A percentile compares a stretch with the other conserved stretches of the same genome.
Conservation (phyloP, 2,329 filamentous ascomycete genomes). For the Aspergillus sp. region DNA sequence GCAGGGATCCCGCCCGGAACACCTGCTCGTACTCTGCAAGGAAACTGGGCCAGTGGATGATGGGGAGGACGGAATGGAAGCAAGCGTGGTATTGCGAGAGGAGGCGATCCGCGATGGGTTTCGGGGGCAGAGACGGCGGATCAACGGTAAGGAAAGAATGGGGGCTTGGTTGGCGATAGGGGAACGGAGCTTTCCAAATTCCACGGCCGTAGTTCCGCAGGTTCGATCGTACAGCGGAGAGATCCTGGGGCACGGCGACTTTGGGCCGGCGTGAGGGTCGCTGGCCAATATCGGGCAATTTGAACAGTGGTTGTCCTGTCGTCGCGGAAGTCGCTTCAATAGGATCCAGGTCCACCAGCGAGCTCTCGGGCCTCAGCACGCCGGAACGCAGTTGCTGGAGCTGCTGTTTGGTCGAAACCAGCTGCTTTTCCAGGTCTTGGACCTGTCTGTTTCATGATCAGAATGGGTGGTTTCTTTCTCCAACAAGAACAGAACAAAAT, state of each 20-base stretch:
- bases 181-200: slow-evolving; percentile 68
- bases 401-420: slow-evolving; percentile 70
- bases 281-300: slow-evolving; percentile 57
- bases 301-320: slow-evolving; percentile 33
- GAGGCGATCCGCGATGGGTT: slow-evolving; percentile 61
- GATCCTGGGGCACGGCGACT: slow-evolving; percentile 56
- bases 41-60: slow-evolving; percentile 83
- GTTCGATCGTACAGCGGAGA: slow-evolving; percentile 63
- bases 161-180: slow-evolving; percentile 50
- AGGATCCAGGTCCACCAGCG: slow-evolving; percentile 35
- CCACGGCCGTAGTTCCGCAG: slow-evolving; percentile 66
- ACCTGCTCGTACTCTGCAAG: slow-evolving; percentile 65
- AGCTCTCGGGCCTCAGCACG: slow-evolving; percentile 44
- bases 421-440: slow-evolving; percentile 89
- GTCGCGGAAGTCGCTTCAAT: slow-evolving; percentile 15
- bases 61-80: slow-evolving; percentile 71
- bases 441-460: slow-evolving; percentile 56
- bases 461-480: slow-evolving; percentile 4
- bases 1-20: slow-evolving; percentile 57
- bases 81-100: slow-evolving; percentile 67
- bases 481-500: slow-evolving; percentile 1
- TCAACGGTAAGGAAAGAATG: slow-evolving; percentile 45
- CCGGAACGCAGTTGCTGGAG: slow-evolving; percentile 65
- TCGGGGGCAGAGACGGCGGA: slow-evolving; percentile 61
- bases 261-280: slow-evolving; percentile 57